These are phyloP conservation scores for Lonicera japonica DNA, from an alignment of 129 eudicot genomes.

Conservation along the genomic window DNA sequence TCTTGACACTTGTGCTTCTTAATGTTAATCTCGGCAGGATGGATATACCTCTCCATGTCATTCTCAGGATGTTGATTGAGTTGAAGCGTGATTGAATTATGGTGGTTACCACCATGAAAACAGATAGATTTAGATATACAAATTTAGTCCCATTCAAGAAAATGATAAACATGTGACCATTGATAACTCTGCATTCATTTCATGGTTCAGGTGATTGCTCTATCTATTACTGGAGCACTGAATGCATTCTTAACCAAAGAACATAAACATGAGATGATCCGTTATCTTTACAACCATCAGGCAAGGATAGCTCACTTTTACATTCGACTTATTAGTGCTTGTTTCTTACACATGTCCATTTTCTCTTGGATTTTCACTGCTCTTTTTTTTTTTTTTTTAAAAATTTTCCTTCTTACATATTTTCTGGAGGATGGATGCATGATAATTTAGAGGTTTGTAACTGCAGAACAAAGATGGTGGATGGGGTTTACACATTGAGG, in stretches of 20 bases:
- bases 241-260: conserved; percentile 83
- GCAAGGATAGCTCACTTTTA: conserved; percentile 30
- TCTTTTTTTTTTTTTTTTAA: conserved; percentile 7
- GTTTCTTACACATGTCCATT: background rate
- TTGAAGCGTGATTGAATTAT: background rate
- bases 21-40: background rate
- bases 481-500: conserved; percentile 99
- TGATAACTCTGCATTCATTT: conserved; percentile 17
- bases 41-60: background rate
- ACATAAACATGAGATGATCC: conserved; percentile 77
- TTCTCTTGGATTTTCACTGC: background rate
- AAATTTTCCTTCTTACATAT: background rate
- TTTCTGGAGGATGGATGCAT: background rate
- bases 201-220: conserved; percentile 63
- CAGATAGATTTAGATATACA: background rate
- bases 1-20: background rate
- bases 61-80: background rate
- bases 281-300: conserved; percentile 96
- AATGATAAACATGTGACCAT: conserved; percentile 7
- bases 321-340: background rate
- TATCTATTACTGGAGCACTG: conserved; percentile 79
- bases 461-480: conserved; percentile 93
- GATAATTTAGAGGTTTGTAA: conserved; percentile 11
- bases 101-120: conserved; percentile 6
- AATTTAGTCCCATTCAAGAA: conserved; percentile 1